phyloP scores from a whole-genome alignment of 176 grass and related monocot genomes.

The Rhynchospora breviuscula region DNA sequence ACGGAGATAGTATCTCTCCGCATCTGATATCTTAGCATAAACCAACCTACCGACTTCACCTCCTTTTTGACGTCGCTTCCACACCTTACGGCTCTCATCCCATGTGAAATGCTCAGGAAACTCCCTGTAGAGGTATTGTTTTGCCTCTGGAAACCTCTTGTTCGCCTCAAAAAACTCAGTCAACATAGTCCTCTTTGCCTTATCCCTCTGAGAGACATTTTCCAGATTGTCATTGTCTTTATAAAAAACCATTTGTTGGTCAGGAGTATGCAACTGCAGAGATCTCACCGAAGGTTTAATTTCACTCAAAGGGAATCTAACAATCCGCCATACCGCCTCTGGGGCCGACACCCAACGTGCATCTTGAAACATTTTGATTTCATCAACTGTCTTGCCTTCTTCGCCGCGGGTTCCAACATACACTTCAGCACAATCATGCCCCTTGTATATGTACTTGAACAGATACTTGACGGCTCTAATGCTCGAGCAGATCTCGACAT shows the following conservation, averaged over 20 bases:
- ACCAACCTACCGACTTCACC: neutral
- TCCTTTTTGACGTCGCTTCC: neutral
- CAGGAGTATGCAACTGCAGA: neutral
- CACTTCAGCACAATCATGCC: neutral
- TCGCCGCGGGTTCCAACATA: neutral
- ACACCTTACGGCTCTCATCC: neutral
- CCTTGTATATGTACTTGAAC: constrained; percentile 27
- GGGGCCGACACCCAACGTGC: constrained; percentile 1
- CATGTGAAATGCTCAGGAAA: too few relatives aligned
- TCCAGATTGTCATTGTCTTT: neutral
- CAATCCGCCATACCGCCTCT: constrained; percentile 12
- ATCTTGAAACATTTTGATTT: constrained; percentile 11
- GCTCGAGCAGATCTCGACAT: constrained; percentile 19
- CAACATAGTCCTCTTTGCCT: neutral
- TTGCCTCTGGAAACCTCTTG: too few relatives aligned
- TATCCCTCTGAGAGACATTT: neutral
- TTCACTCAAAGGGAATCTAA: neutral
- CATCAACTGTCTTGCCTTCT: neutral
- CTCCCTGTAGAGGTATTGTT: too few relatives aligned
- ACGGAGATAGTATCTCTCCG: neutral
- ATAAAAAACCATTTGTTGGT: neutral
- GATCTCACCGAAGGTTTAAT: constrained; percentile 2
- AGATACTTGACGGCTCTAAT: constrained; percentile 23
- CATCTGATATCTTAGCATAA: neutral
- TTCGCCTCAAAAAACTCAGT: too few relatives aligned